Conservation (phyloP, 2,329 filamentous ascomycete species). For the Curvularia verruculosa region DNA sequence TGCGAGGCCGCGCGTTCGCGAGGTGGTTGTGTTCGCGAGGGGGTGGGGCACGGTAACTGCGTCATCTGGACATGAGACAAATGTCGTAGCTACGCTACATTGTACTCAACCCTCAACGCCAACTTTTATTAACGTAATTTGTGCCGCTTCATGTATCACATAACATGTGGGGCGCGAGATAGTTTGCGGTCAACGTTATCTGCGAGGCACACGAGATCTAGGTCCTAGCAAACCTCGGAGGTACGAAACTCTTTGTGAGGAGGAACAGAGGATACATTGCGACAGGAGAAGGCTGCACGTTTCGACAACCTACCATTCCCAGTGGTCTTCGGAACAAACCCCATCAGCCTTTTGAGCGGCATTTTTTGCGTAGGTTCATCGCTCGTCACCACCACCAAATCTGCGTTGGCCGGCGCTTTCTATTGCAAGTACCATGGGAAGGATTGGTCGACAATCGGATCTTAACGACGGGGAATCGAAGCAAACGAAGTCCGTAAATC, state of each 20-base stretch:
- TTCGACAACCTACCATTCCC: neutral
- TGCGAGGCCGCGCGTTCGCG: too few species aligned
- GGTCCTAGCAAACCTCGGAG: neutral
- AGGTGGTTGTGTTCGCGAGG: too few species aligned
- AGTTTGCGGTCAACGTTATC: neutral
- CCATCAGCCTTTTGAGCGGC: neutral
- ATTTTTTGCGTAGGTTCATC: neutral
- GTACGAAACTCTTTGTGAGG: neutral
- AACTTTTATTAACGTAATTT: neutral
- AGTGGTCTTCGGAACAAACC: neutral
- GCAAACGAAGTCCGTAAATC: neutral
- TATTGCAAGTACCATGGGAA: neutral
- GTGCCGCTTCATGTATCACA: neutral
- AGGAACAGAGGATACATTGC: neutral
- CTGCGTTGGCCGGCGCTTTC: neutral
- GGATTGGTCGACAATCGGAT: neutral
- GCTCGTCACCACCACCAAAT: neutral
- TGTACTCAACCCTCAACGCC: neutral
- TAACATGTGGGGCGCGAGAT: neutral
- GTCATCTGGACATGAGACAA: slow-evolving; percentile 1
- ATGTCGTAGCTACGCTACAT: neutral
- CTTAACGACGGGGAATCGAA: neutral
- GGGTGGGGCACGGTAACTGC: neutral
- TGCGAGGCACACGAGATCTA: neutral
- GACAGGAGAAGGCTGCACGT: neutral